These are phyloP conservation scores for Cytospora leucostoma DNA, from an alignment of 2,329 filamentous ascomycete genomes.

Conservation along the genomic window DNA sequence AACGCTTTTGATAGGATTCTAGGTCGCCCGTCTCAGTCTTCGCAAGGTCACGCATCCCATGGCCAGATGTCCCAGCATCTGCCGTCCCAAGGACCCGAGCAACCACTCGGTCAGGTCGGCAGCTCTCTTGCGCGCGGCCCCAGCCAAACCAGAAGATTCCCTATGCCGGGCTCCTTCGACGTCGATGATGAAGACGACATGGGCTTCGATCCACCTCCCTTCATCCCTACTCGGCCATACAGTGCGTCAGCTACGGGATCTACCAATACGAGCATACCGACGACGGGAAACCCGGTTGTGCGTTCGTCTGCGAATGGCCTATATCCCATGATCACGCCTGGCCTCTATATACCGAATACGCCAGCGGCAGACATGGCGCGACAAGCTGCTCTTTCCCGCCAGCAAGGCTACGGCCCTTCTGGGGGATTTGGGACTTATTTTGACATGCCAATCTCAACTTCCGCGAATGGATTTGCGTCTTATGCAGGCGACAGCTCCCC, in stretches of 20 bases:
- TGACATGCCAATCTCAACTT: background rate
- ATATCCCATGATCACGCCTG: constrained; percentile 13
- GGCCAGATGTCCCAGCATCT: background rate
- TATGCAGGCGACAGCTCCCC: constrained; percentile 2
- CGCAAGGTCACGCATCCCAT: constrained; percentile 5
- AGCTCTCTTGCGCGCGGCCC: background rate
- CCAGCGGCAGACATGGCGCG: constrained; percentile 30
- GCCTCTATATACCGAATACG: constrained; percentile 12
- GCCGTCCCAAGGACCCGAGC: constrained; percentile 6
- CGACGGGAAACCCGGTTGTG: background rate
- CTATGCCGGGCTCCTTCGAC: constrained; percentile 11
- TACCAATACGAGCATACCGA: background rate
- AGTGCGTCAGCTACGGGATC: constrained; percentile 7
- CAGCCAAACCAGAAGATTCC: constrained; percentile 5
- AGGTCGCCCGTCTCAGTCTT: constrained; percentile 21
- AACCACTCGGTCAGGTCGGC: background rate
- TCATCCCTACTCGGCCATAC: background rate
- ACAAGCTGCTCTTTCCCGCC: constrained; percentile 27
- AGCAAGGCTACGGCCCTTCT: constrained; percentile 19
- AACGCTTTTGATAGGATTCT: constrained; percentile 31
- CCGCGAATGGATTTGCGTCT: constrained; percentile 5
- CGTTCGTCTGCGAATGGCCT: constrained; percentile 9
- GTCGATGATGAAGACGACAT: constrained; percentile 5
- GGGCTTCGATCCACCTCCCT: background rate
- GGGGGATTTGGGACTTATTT: constrained; percentile 4